phyloP scores from a whole-genome alignment of 352 stramenopile species.

The Elongisporangium anandrum region DNA sequence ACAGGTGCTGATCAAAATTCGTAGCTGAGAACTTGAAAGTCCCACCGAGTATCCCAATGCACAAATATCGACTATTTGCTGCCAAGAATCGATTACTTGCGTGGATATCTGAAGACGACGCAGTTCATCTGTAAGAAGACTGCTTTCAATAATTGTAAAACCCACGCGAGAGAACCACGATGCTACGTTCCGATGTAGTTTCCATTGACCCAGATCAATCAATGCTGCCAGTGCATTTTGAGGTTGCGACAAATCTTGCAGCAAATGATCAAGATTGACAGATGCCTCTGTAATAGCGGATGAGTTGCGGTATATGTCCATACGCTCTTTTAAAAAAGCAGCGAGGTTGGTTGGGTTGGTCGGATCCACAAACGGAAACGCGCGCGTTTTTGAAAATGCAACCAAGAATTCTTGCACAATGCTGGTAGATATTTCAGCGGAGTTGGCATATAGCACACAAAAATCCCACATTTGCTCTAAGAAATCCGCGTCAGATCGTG shows the following conservation, averaged over 20 bases:
- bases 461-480: constrained; percentile 15
- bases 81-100: background rate
- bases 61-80: constrained; percentile 12
- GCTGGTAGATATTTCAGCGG: constrained; percentile 1
- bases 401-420: constrained; percentile 8
- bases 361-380: constrained; percentile 9
- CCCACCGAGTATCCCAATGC: constrained; percentile 4
- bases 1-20: constrained; percentile 7
- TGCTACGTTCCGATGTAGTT: constrained; percentile 8
- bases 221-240: constrained; percentile 6
- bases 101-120: background rate
- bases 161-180: constrained; percentile 14
- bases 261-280: background rate
- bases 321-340: constrained; percentile 5
- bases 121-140: constrained; percentile 6
- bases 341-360: constrained; percentile 8
- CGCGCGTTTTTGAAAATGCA: constrained; percentile 2
- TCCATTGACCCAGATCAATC: constrained; percentile 13
- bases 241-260: constrained; percentile 1
- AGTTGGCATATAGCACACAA: constrained; percentile 2
- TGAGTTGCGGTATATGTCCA: background rate
- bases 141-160: constrained; percentile 9
- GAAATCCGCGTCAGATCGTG: constrained; percentile 10
- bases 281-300: background rate
- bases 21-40: constrained; percentile 5